Evolutionary conservation across 2,329 filamentous ascomycete genomes (phyloP), one percentile per base, ranked within the genome.

Genomic region (Verruconis gallopava): DNA sequence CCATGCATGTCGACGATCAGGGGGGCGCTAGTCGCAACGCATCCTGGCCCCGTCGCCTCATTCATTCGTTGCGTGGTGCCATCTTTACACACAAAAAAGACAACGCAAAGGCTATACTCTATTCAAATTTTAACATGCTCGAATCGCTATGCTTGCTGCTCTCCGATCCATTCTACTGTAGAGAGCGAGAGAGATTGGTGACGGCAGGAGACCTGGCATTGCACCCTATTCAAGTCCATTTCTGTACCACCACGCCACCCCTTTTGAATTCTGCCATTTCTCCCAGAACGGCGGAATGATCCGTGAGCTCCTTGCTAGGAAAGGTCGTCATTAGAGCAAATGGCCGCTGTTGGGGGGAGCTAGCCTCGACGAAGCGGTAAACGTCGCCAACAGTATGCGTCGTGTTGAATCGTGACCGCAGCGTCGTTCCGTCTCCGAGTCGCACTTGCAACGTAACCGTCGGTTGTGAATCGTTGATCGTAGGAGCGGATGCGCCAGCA

Each of bases 311-410:
- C 62, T 85, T 86, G 54, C 76, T 85, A 3, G 84, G 84, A 59
- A 91, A 91, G 0, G 83, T 89, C 0, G 84, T 91, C 48, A 80
- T 81, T 34, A 93, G 65, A 2, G 84, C 79, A 69, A 81, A 91
- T 3, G 69, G 52, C n/a, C 83, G 71, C 30, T 61, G 55, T 17
- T 69, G 69, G 0, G 76, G 57, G 19, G 73, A 78, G 0, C 81
- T 72, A n/a, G 71, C 68, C 45, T 73, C 65, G 46, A 89, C 75
- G 52, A 89, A 89, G 5, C 69, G 66, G 58, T 91, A 89, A 5
- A 93, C 71, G 49, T 89, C 80, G 13, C 76, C 79, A 37, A 93
- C 64, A 0, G 83, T 91, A 51, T 85, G 79, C 0, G 73, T 79
- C 0, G 79, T 78, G 64, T 91, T 91, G 64, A 93, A 93, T 5